phyloP scores from a whole-genome alignment of 257 asterid species.

The Anisodus acutangulus region DNA sequence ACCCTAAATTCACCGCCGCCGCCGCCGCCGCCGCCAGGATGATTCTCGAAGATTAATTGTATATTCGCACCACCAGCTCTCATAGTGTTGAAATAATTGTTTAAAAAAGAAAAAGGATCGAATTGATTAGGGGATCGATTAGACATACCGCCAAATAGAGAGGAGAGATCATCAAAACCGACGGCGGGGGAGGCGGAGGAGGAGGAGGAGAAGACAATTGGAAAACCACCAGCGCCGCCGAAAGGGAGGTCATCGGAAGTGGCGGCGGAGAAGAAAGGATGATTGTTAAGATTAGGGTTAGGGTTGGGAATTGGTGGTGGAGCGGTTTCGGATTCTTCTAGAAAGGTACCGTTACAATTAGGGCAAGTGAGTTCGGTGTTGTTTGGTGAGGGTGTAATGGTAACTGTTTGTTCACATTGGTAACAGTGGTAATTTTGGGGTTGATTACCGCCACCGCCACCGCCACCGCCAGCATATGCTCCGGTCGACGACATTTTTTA shows the following conservation, averaged over 20 bases:
- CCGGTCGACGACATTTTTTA: slow-evolving; percentile 32
- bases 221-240: slow-evolving; percentile 34
- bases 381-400: slow-evolving; percentile 53
- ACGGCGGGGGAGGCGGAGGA: slow-evolving; percentile 44
- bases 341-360: slow-evolving; percentile 66
- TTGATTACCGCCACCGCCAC: slow-evolving; percentile 13
- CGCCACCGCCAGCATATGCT: slow-evolving; percentile 29
- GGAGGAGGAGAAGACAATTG: slow-evolving; percentile 39
- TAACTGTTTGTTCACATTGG: slow-evolving; percentile 66
- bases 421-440: slow-evolving; percentile 57
- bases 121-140: slow-evolving; percentile 62
- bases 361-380: slow-evolving; percentile 74
- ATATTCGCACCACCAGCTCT: slow-evolving; percentile 66
- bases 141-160: slow-evolving; percentile 35
- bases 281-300: slow-evolving; percentile 26
- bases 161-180: slow-evolving; percentile 37
- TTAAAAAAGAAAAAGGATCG: slow-evolving; percentile 62
- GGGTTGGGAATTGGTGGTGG: slow-evolving; percentile 42
- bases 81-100: slow-evolving; percentile 53
- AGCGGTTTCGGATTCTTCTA: slow-evolving; percentile 67
- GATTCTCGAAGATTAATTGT: slow-evolving; percentile 69
- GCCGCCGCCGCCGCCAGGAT: slow-evolving; percentile 49
- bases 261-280: slow-evolving; percentile 41
- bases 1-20: slow-evolving; percentile 41
- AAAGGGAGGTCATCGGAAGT: slow-evolving; percentile 41